A percentile compares a stretch with the other conserved stretches of the same genome.
These are phyloP conservation scores for Podaxis sp. DNA, from an alignment of 768 basidiomycete species.

Conservation along the genomic window DNA sequence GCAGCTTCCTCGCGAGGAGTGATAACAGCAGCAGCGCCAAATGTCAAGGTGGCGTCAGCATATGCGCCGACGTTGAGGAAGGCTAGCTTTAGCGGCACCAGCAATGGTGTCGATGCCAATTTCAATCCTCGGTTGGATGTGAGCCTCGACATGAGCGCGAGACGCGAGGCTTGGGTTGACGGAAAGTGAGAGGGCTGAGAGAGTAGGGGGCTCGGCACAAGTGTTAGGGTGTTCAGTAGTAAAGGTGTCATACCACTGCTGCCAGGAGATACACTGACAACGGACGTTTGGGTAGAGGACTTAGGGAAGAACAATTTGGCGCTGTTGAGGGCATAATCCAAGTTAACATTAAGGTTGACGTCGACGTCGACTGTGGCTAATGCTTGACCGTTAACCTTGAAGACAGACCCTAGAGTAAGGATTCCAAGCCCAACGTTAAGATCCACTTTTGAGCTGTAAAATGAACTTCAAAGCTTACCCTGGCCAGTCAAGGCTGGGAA, in stretches of 20 bases:
- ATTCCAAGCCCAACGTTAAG: constrained; percentile 23
- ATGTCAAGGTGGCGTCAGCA: neutral
- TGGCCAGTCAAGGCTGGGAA: constrained; percentile 3
- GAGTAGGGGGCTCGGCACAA: neutral
- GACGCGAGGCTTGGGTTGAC: constrained; percentile 36
- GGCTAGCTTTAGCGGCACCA: constrained; percentile 32
- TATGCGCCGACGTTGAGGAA: constrained; percentile 40
- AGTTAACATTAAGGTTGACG: constrained; percentile 28
- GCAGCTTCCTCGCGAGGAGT: neutral
- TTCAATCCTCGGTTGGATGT: constrained; percentile 46
- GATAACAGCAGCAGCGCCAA: neutral
- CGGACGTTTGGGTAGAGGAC: neutral
- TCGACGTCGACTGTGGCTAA: constrained; percentile 29
- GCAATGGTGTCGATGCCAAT: constrained; percentile 42
- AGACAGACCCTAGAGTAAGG: constrained; percentile 38
- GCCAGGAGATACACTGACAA: constrained; percentile 29
- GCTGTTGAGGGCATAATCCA: constrained; percentile 29
- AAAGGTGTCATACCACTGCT: constrained; percentile 37
- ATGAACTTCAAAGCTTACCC: neutral
- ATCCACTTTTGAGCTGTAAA: neutral
- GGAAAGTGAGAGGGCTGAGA: constrained; percentile 38
- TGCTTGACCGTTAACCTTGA: constrained; percentile 31
- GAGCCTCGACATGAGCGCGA: constrained; percentile 39
- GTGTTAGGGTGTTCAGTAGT: neutral
- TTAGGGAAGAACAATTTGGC: constrained; percentile 38